Percentiles rank a stretch among this genome's conserved stretches.
Conservation (phyloP, 129 eudicot species). For the Artemisia tridentata region DNA sequence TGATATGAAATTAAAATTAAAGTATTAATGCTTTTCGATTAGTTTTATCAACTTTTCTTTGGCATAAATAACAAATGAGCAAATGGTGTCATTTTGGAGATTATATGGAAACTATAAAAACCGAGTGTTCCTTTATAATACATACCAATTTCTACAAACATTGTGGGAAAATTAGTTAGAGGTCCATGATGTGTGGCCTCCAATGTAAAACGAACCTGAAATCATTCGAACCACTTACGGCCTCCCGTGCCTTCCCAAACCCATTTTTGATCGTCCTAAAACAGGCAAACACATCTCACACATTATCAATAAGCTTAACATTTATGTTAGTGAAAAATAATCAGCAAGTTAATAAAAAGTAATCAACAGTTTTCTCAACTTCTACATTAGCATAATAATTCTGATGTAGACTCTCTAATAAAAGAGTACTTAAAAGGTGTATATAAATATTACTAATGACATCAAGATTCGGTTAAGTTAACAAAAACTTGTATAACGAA, state of each 20-base stretch:
- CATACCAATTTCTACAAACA: constrained; percentile 97
- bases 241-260: too few species aligned
- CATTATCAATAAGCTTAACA: too few species aligned
- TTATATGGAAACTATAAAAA: constrained; percentile 5
- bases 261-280: too few species aligned
- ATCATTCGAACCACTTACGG: too few species aligned
- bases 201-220: too few species aligned
- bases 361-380: too few species aligned
- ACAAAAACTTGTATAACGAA: constrained; percentile 3
- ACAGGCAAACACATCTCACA: too few species aligned
- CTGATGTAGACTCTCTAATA: too few species aligned
- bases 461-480: constrained; percentile 4
- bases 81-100: neutral
- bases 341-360: too few species aligned
- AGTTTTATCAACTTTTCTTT: neutral
- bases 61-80: constrained; percentile 10
- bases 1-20: constrained; percentile 13
- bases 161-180: constrained; percentile 69
- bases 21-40: constrained; percentile 8
- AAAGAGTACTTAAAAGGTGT: too few species aligned
- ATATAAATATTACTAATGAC: constrained; percentile 6
- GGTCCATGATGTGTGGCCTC: constrained; percentile 99
- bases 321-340: too few species aligned
- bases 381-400: too few species aligned
- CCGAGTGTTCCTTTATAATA: constrained; percentile 9